phyloP scores from a whole-genome alignment of 805 yeast species.

The Saturnispora mendoncae region DNA sequence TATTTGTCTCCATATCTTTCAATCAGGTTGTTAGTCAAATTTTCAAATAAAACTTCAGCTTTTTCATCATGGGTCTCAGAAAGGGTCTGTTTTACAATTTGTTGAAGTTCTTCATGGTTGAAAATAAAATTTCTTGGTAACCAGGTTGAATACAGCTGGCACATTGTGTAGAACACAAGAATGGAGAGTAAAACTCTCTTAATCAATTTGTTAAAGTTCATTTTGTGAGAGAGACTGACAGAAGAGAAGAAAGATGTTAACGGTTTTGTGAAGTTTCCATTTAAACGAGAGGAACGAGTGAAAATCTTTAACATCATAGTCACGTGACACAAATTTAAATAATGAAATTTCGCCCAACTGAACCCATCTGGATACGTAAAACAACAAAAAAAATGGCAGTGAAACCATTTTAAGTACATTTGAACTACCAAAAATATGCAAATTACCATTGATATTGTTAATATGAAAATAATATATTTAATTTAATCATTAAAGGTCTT shows the following conservation, averaged over 20 bases:
- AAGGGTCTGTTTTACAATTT: slow-evolving; percentile 47
- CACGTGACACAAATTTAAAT: too few relatives aligned
- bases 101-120: slow-evolving; percentile 53
- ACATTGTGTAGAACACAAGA: neutral
- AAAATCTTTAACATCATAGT: too few relatives aligned
- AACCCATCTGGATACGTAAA: too few relatives aligned
- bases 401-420: too few relatives aligned
- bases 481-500: too few relatives aligned
- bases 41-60: slow-evolving; percentile 54
- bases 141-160: slow-evolving; percentile 34
- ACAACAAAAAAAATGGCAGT: too few relatives aligned
- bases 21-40: slow-evolving; percentile 49
- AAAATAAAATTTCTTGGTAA: slow-evolving; percentile 65
- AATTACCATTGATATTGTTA: too few relatives aligned
- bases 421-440: too few relatives aligned
- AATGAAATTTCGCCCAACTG: too few relatives aligned
- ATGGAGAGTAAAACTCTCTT: neutral
- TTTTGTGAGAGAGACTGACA: too few relatives aligned
- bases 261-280: neutral
- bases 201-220: neutral
- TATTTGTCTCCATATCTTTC: slow-evolving; percentile 56
- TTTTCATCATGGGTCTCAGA: slow-evolving; percentile 46
- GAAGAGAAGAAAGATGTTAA: neutral
- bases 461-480: too few relatives aligned
- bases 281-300: too few relatives aligned